Evolutionary conservation across 192 early-diverging fungal species (phyloP), one percentile per base, ranked within the genome.

Genomic region (Coemansia sp.): DNA sequence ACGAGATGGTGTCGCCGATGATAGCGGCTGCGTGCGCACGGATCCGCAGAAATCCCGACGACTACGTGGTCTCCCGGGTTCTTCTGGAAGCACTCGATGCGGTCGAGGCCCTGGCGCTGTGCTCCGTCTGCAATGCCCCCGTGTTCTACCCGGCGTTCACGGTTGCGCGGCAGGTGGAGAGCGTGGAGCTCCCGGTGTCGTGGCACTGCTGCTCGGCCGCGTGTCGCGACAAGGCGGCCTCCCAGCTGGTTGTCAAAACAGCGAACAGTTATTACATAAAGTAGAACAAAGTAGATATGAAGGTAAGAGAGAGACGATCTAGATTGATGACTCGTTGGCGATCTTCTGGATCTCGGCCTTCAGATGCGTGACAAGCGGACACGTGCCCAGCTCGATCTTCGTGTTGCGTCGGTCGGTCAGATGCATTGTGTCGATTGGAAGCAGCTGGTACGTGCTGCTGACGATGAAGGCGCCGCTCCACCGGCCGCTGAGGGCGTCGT

Each of bases 151-250:
- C 48, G 8, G 43, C 68, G 22, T 73, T 73, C 51, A 46, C 71
- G 11, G 57, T 77, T 45, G 64, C 73, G 16, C 63, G 61, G 9
- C 11, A 12, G 5, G 67, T 46, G 9, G 51, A 55, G 0, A 41
- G 22, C 46, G 61, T 71, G 62, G 62, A 62, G 18, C 21, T 82
- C 19, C 79, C 79, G 1, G 67, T 74, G n/a, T 55, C 36, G 3
- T 82, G 74, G 74, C 67, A 69, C 21, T 82, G 80, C 61, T 82
- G 80, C 63, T 77, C 78, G 15, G 63, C 70, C 8, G 32, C 48
- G n/a, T 81, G 78, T 15, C 78, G 68, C 15, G 62, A 68, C 61
- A 39, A 18, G 22, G 65, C 65, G 10, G 18, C 56, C 12, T 5
- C 57, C 36, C 36, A 39, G 57, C 12, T 37, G 39, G 16, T 59